Percentiles rank a stretch among this genome's conserved stretches.
Conservation (phyloP, 2,329 filamentous ascomycete genomes). For the Cryphonectria japonica region DNA sequence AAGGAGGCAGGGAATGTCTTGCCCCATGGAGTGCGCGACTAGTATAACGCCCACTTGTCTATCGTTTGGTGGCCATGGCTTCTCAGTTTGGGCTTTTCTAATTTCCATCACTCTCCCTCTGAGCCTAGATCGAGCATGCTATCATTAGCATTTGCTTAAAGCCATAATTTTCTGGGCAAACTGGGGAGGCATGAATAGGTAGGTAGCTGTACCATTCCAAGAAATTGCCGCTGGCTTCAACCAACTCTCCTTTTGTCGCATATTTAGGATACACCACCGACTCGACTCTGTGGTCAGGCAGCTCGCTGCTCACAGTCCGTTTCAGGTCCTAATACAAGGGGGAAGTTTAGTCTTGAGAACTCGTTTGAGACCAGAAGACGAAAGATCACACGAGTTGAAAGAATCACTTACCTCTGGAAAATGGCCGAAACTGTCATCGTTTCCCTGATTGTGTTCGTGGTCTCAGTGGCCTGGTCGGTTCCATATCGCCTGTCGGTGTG, state of each 20-base stretch:
- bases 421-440: slow-evolving; percentile 69
- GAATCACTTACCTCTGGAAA: slow-evolving; percentile 58
- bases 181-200: neutral
- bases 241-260: slow-evolving; percentile 72
- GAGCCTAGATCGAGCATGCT: slow-evolving; percentile 56
- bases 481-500: slow-evolving; percentile 5
- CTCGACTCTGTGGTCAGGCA: slow-evolving; percentile 64
- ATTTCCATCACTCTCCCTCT: slow-evolving; percentile 81
- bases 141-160: neutral
- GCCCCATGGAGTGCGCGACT: slow-evolving; percentile 82
- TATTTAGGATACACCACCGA: slow-evolving; percentile 71
- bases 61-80: slow-evolving; percentile 77
- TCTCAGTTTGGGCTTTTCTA: slow-evolving; percentile 68
- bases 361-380: neutral
- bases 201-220: slow-evolving; percentile 47
- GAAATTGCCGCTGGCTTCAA: slow-evolving; percentile 50
- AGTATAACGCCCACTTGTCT: slow-evolving; percentile 80
- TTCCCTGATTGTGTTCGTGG: slow-evolving; percentile 50
- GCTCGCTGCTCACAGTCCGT: slow-evolving; percentile 57
- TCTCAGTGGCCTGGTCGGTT: neutral
- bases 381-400: too few species aligned
- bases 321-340: slow-evolving; percentile 54
- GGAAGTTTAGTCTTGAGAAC: neutral
- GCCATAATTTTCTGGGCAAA: neutral
- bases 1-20: slow-evolving; percentile 28